Conservation (phyloP, 345 rosid genomes). For the Eucalyptus coolabah region DNA sequence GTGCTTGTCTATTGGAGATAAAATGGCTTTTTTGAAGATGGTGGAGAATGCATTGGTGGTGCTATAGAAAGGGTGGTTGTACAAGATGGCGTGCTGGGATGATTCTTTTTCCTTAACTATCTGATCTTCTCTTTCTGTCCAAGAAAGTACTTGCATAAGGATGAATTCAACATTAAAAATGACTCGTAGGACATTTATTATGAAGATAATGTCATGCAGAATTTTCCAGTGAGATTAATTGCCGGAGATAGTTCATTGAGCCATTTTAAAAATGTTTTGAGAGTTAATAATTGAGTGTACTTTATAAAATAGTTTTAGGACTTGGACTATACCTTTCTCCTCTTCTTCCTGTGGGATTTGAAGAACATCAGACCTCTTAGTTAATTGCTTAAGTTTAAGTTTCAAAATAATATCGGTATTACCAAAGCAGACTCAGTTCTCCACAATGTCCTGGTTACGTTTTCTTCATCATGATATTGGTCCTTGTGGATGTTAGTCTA, state of each 20-base stretch:
- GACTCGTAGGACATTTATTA: neutral
- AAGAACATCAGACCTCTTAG: neutral
- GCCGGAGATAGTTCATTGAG: neutral
- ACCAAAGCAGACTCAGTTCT: neutral
- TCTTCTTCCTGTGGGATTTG: neutral
- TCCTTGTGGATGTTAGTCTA: neutral
- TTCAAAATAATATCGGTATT: neutral
- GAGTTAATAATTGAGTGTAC: neutral
- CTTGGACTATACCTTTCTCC: neutral
- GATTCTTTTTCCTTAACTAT: neutral
- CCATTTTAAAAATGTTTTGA: neutral
- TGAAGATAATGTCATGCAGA: neutral
- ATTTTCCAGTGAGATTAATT: neutral
- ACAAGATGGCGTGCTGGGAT: neutral
- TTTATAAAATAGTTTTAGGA: neutral
- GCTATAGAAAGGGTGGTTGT: neutral
- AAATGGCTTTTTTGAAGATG: neutral
- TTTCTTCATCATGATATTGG: neutral
- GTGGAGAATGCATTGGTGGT: neutral
- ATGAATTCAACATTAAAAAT: neutral
- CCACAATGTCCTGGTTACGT: neutral
- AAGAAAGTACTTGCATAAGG: neutral
- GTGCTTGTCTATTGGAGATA: neutral
- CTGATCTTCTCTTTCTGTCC: neutral
- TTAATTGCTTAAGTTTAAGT: neutral